Base-by-base conservation (phyloP, 1,284 basidiomycete genomes). In the Fomitopsis palustris region DNA sequence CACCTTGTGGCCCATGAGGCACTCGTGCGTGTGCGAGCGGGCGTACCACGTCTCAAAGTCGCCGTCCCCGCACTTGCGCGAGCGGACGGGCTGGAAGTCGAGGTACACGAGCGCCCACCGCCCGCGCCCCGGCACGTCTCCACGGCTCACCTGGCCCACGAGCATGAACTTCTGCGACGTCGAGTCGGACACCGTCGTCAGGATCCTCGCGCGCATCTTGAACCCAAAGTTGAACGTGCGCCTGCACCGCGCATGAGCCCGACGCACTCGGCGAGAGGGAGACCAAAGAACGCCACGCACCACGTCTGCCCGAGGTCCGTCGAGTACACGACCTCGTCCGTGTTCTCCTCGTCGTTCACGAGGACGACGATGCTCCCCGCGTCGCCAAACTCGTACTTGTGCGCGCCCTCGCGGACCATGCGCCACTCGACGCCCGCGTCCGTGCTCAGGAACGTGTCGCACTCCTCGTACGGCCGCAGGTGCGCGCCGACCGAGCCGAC, bases 371-470 rank as follows among this genome's bases (percentile, higher is more conserved):
- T 81, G 64, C 89, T 90, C 0, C 96, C 90, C 71, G 80, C 83
- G 70, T 98, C 96, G 17, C 96, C 96, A 73, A 98, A 96, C 73
- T 98, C 95, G 71, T 98, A 98, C 75, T 95, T 94, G 73, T 95
- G 89, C 0, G 96, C 92, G 21, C 90, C 88, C 59, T 77, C 78
- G 42, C 80, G 79, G 9, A 91, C 81, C 88, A 93, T 93, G 33
- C 69, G 78, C 96, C 96, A 99, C 0, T 84, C 86, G 7, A 95
- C 67, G 2, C 96, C 96, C 0, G 90, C 96, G 67, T 99, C 94
- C 0, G 83, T 92, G 67, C 91, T 94, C 61, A 98, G 73, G 78
- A 96, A 99, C 0, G 96, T 98, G 69, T 98, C 94, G 70, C 92
- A 91, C 38, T 97, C 90, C 54, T 92, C 87, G 70, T 99, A 99